Base-by-base conservation (phyloP, 1,139 yeast genomes). In the Williopsis jadinii region DNA sequence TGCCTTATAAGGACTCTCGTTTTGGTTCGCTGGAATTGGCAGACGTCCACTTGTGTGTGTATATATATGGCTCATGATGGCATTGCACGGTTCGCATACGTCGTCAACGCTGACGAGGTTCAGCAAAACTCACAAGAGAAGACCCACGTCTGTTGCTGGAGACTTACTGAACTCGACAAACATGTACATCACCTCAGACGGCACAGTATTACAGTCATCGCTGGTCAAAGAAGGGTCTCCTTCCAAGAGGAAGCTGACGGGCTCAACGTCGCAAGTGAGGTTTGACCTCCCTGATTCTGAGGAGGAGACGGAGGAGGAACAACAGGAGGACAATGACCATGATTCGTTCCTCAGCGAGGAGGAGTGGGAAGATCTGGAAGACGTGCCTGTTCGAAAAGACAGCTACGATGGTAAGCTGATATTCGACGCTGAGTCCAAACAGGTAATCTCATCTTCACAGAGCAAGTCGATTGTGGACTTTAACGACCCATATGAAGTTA, bases 211-310 rank as follows among this genome's bases (percentile, higher is more conserved):
- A 8, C 59, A 51, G 32, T 53, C 57, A 1, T 49, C 58, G 3
- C 40, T 55, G 56, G 54, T 53, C 3, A 55, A 52, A 31, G 38
- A 42, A 10, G 58, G 57, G 10, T 55, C 59, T 0, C 59, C 59
- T 5, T 39, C 47, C 11, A 54, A 51, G 39, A 46, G 53, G 34
- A 49, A 49, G 28, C 38, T 51, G 11, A 48, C 52, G 2, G 56
- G 58, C 0, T 53, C 58, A 11, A 39, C 48, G 2, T 56, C 61
- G 1, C 62, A 57, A 32, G 62, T 59, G 30, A 41, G 62, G 40
- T 59, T 59, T 34, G 55, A 59, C 2, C 44, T 58, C 5, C 61
- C 61, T 5, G 41, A 45, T 3, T 34, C 30, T 10, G 30, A 27
- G 3, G 13, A 10, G 2, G 24, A 12, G 3, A 28, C 29, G 3